Conservation (phyloP, 345 rosid species). For the Excoecaria agallocha region DNA sequence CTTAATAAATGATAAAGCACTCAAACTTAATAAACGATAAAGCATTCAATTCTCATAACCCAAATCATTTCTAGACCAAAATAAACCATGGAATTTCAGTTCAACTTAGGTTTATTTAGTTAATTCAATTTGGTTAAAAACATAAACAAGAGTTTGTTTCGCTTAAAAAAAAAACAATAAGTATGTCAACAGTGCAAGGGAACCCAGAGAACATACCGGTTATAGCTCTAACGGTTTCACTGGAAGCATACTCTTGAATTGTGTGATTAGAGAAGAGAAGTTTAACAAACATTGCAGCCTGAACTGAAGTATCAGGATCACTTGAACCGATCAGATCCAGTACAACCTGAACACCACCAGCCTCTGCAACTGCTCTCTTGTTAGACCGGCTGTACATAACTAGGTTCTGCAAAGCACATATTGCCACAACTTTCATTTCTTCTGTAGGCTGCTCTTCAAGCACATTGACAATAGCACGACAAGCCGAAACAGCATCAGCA, state of each 20-base stretch:
- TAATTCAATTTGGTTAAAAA: too few relatives aligned
- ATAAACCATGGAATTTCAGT: background rate
- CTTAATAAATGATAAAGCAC: background rate
- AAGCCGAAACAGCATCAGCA: slow-evolving; percentile 91
- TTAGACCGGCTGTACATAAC: slow-evolving; percentile 94
- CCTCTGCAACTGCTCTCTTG: slow-evolving; percentile 99
- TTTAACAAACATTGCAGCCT: slow-evolving; percentile 97
- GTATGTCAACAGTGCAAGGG: background rate
- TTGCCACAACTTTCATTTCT: slow-evolving; percentile 99
- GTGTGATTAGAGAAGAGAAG: slow-evolving; percentile 95
- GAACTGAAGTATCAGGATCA: slow-evolving; percentile 91
- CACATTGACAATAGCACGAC: slow-evolving; percentile 94
- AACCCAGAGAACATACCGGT: slow-evolving; percentile 60
- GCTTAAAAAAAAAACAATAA: background rate
- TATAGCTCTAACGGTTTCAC: slow-evolving; percentile 96
- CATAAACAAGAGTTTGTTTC: background rate
- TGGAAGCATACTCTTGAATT: slow-evolving; percentile 97
- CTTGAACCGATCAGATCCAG: slow-evolving; percentile 93
- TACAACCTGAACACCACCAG: slow-evolving; percentile 97
- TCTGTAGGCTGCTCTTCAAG: slow-evolving; percentile 99
- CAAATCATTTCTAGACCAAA: background rate
- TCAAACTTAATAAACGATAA: background rate
- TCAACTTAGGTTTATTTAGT: background rate
- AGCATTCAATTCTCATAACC: background rate
- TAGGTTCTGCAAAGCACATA: slow-evolving; percentile 97